Base-by-base conservation (phyloP, 2,329 filamentous ascomycete genomes). In the Calonectria henricotiae region DNA sequence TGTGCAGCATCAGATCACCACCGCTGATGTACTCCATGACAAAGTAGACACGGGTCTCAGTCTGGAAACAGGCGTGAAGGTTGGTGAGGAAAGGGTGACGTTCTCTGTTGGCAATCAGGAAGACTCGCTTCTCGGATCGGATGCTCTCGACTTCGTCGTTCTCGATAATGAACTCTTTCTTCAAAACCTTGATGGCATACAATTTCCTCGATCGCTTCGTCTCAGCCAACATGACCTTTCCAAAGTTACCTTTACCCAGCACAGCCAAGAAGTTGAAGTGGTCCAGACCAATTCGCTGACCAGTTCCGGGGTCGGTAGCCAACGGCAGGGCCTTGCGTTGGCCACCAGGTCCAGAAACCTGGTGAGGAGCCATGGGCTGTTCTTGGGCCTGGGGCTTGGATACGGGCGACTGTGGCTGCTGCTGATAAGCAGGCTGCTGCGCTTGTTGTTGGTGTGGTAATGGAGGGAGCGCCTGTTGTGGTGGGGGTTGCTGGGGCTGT, bases 101-200 rank as follows among this genome's bases (percentile, higher is more conserved):
- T 81, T 98, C 96, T 82, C 97, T 95, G 86, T 99, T 99, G 39
- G 96, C 96, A 80, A 99, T 93, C 81, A 99, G 83, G 85, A 98
- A 98, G 17, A 99, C 97, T 73, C 96, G 90, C 89, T 99, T 99
- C 84, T 99, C 96, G 0, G 96, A 99, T 74, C 96, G 91, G 47
- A 95, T 98, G 83, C 96, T 98, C 83, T 99, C 96, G 8, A 99
- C 96, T 85, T 99, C 96, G 80, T 99, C 96, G 75, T 99, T 98
- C 82, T 99, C 97, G 72, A 99, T 99, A 80, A 99, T 99, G 82
- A 99, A 99, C 82, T 99, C 96, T 86, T 99, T 99, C 89, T 99
- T 99, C 76, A 99, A 86, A 43, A 99, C 96, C 85, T 99, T 99
- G 83, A 99, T 99, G 68, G 96, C 96, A 81, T 98, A 99, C 8